Conservation (phyloP, 176 grass and related monocot genomes). For the Dactylis glomerata region DNA sequence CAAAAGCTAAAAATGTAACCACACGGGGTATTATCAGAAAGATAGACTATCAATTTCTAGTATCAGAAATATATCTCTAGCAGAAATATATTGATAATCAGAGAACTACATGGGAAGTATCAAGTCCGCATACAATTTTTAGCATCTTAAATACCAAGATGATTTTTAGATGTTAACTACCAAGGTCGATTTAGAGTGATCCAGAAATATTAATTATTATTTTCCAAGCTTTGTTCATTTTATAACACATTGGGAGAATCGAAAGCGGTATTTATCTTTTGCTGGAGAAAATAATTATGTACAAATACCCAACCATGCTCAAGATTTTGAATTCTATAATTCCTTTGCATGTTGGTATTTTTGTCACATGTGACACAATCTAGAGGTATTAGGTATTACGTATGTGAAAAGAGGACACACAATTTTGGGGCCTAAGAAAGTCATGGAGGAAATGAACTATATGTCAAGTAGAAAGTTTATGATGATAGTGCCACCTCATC, state of each 20-base stretch:
- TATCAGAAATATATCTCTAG: too few species aligned
- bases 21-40: too few species aligned
- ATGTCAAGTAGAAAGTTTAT: too few species aligned
- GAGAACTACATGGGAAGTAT: too few species aligned
- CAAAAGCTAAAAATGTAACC: too few species aligned
- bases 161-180: background rate
- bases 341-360: background rate
- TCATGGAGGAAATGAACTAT: background rate
- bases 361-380: background rate
- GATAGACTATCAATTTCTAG: too few species aligned
- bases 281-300: background rate
- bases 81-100: too few species aligned
- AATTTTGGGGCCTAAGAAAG: background rate
- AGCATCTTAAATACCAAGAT: background rate
- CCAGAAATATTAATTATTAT: background rate
- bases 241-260: background rate
- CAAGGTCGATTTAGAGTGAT: background rate
- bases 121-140: background rate
- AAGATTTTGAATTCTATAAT: background rate
- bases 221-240: background rate
- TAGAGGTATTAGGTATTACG: background rate
- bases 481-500: too few species aligned
- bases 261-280: too few species aligned
- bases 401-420: background rate
- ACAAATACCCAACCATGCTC: background rate